Base-by-base conservation (phyloP, 495 filamentous ascomycete species). In the Aspergillus heteromorphus region DNA sequence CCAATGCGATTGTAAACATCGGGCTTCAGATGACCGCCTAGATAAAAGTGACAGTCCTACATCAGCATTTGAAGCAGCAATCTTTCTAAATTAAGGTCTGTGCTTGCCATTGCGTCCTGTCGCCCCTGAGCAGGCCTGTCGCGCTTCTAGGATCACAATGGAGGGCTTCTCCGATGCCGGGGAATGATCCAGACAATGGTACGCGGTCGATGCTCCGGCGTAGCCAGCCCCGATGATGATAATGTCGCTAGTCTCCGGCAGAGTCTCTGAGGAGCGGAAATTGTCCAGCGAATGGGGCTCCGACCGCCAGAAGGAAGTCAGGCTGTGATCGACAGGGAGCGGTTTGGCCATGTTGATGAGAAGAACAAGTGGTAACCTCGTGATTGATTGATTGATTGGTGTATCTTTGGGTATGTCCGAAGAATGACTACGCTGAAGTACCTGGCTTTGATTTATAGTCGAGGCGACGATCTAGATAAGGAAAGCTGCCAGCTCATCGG, bases 121-220 rank as follows among this genome's bases (percentile, higher is more conserved):
- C 16, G 89, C 90, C 4, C 90, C 89, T 68, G 80, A 91, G 64
- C 88, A 92, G 14, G 85, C 87, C 73, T 92, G 84, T 45, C 88
- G 76, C 13, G 89, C 89, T 68, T 95, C 90, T 4, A 95, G 69
- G 73, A 93, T 85, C 2, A 91, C 76, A 7, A 91, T 73, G 0
- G 63, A 68, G 16, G 63, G 63, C 0, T 54, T 42, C n/a, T 47
- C 53, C 8, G 68, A 76, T 25, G 74, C 43, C 5, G 19, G 19
- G 13, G 9, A 14, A 13, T 23, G 71, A 48, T 78, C 66, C 20
- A 75, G 59, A 16, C 91, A 72, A 56, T 84, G 84, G 45, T 82
- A 73, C 2, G 86, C 86, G 1, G 82, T 81, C 42, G 84, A 84
- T 2, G 81, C 74, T 0, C 88, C 88, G 8, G 87, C 85, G 49